Evolutionary conservation across 2,329 filamentous ascomycete species (phyloP).

Genomic region (Laburnicola sp.): DNA sequence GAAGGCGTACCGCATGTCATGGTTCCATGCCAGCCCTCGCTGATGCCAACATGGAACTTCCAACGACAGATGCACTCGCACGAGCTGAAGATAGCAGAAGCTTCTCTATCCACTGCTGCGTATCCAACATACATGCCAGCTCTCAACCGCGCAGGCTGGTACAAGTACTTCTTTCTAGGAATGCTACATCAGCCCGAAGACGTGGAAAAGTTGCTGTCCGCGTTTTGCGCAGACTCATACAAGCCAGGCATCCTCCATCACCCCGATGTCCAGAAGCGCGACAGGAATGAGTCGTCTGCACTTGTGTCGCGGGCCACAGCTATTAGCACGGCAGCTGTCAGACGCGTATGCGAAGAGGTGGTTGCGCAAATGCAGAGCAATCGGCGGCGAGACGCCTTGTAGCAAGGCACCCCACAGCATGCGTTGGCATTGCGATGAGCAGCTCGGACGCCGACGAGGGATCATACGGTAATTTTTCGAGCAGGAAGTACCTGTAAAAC

Average conservation of each 20-base stretch:
- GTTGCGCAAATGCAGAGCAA: conserved; percentile 28
- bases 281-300: conserved; percentile 25
- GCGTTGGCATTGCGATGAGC: not conserved
- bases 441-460: not conserved
- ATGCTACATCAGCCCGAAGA: conserved; percentile 31
- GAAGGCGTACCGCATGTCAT: conserved; percentile 41
- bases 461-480: too few species aligned
- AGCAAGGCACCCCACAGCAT: conserved; percentile 1
- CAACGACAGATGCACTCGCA: conserved; percentile 28
- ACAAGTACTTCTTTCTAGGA: conserved; percentile 42
- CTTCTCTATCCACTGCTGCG: conserved; percentile 8
- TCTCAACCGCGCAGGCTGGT: conserved; percentile 42
- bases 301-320: conserved; percentile 30
- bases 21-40: conserved; percentile 32
- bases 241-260: conserved; percentile 37
- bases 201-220: conserved; percentile 31
- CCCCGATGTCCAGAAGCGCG: conserved; percentile 36
- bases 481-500: too few species aligned
- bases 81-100: conserved; percentile 24
- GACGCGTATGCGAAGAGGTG: conserved; percentile 35
- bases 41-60: conserved; percentile 38
- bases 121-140: conserved; percentile 39
- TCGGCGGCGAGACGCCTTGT: conserved; percentile 3
- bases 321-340: conserved; percentile 29
- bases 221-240: conserved; percentile 37